These are phyloP conservation scores for Fusarium hainanense DNA, from an alignment of 2,329 filamentous ascomycete species.

Conservation along the genomic window DNA sequence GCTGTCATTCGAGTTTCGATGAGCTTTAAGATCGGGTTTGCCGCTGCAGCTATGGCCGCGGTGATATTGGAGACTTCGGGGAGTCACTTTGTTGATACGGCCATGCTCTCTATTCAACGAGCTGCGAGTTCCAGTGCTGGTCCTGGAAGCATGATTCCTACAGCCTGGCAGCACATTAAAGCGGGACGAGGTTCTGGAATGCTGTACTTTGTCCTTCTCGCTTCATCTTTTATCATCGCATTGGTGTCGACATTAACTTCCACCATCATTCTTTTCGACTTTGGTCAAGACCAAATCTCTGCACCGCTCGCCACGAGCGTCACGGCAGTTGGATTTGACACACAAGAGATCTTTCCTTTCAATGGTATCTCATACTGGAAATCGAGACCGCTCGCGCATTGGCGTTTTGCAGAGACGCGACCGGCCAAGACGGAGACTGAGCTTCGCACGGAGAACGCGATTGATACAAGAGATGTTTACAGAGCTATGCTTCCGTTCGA, in stretches of 20 bases:
- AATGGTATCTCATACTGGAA: conserved; percentile 24
- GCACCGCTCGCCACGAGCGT: neutral
- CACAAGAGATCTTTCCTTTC: neutral
- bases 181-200: neutral
- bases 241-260: conserved; percentile 17
- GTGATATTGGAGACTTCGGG: conserved; percentile 24
- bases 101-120: conserved; percentile 16
- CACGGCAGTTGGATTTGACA: conserved; percentile 12
- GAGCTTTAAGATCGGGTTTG: conserved; percentile 17
- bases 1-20: conserved; percentile 14
- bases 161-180: neutral
- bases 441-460: neutral
- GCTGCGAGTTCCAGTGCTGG: conserved; percentile 12
- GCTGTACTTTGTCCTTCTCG: conserved; percentile 1
- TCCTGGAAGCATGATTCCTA: conserved; percentile 5
- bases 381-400: conserved; percentile 16
- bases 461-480: conserved; percentile 8
- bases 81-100: neutral
- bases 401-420: conserved; percentile 21
- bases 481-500: conserved; percentile 8
- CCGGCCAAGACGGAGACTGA: neutral
- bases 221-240: neutral
- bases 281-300: conserved; percentile 3
- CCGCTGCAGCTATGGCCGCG: conserved; percentile 17
- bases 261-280: conserved; percentile 30